Evolutionary conservation across 2,329 filamentous ascomycete species (phyloP).

Genomic region (Botrytis porri): DNA sequence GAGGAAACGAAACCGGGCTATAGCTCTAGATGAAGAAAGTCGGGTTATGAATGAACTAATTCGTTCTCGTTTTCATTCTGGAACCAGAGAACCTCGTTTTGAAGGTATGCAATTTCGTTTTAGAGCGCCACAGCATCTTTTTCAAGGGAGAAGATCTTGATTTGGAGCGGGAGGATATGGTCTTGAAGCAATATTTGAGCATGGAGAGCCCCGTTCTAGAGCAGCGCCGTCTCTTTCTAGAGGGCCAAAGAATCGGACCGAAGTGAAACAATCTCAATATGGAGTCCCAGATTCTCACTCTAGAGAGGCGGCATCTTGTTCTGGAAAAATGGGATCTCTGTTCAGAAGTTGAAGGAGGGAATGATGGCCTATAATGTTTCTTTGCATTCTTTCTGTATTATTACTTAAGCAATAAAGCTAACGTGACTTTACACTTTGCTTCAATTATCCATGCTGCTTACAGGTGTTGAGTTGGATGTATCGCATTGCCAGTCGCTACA

Average conservation of each 20-base stretch:
- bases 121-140: too few relatives aligned
- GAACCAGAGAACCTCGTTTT: background rate
- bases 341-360: background rate
- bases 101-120: too few relatives aligned
- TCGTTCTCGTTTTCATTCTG: background rate
- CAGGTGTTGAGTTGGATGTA: background rate
- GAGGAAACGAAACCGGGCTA: background rate
- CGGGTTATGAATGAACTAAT: too few relatives aligned
- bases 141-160: too few relatives aligned
- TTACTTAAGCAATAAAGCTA: background rate
- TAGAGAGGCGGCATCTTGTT: background rate
- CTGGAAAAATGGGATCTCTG: background rate
- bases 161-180: too few relatives aligned
- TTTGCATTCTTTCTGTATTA: background rate
- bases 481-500: background rate
- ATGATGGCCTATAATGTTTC: background rate
- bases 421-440: background rate
- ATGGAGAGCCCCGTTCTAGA: too few relatives aligned
- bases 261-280: too few relatives aligned
- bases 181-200: too few relatives aligned
- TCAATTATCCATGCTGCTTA: background rate
- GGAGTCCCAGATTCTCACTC: background rate
- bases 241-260: too few relatives aligned
- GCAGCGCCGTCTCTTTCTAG: too few relatives aligned
- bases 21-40: too few relatives aligned